Evolutionary conservation across 1,139 yeast species (phyloP), one percentile per base, ranked within the genome.

Genomic region (Saccharomycopsis hybrid): DNA sequence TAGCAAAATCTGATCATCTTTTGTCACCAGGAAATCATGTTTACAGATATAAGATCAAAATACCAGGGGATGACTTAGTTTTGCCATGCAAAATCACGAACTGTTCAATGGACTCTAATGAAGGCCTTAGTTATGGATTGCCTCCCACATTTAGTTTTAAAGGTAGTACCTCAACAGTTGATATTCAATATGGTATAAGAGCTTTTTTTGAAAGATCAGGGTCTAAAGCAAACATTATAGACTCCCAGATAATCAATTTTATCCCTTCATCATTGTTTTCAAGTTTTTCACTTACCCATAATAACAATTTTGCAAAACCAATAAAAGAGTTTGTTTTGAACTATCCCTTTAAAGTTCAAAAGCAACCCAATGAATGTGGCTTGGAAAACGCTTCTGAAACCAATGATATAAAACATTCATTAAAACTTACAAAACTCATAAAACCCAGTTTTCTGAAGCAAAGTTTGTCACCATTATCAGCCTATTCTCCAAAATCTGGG

Each of bases 111-210:
- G 18, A n/a, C 32, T 8, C n/a, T 38, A 4, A 32, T 33, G 25
- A 24, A 4, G 49, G 42, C 7, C n/a, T n/a, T n/a, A n/a, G n/a
- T n/a, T n/a, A n/a, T n/a, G n/a, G n/a, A n/a, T 32, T 49, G 4
- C 53, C 53, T 18, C 51, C 51, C 29, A 18, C 48, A 5, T 48
- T 48, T 11, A 43, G 40, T 5, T 49, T 25, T 29, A 31, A 39
- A 11, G 52, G 51, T 8, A 4, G 7, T 3, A 24, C 29, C n/a
- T 40, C 49, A 2, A 44, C 18, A 28, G 39, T 50, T 13, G 47
- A 48, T n/a, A 41, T 48, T 31, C 30, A 30, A 5, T 50, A 50
- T 35, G 48, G 51, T 2, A 43, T 50, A 5, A 36, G 51, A 4
- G 52, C 49, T 8, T 48, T 48, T 43, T 30, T 47, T 30, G 53